phyloP scores from a whole-genome alignment of 129 eudicot species.

The Dittrichia graveolens region DNA sequence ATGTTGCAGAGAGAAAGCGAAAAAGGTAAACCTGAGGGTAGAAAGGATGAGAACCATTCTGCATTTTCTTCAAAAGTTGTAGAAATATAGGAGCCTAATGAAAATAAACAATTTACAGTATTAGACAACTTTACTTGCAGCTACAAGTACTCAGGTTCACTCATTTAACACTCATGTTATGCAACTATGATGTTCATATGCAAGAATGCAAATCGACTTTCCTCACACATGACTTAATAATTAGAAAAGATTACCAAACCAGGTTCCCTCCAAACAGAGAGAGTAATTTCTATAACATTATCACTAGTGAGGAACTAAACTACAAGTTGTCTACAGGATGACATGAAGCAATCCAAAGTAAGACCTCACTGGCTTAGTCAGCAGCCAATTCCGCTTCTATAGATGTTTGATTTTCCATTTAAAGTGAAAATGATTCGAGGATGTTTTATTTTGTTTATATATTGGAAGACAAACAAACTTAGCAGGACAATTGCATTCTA shows the following conservation, averaged over 20 bases:
- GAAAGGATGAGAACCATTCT: constrained; percentile 54
- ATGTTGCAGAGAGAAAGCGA: constrained; percentile 8
- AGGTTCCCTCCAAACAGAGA: neutral
- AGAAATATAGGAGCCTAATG: constrained; percentile 82
- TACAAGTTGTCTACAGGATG: neutral
- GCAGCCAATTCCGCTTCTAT: no score
- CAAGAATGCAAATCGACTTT: neutral
- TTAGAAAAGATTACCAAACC: neutral
- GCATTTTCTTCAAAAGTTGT: constrained; percentile 81
- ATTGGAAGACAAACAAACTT: neutral
- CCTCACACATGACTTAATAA: neutral
- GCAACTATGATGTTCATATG: neutral
- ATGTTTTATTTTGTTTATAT: neutral
- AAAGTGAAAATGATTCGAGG: neutral
- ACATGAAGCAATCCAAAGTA: neutral
- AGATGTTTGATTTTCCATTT: no score
- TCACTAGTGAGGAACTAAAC: neutral
- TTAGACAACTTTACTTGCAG: neutral
- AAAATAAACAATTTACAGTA: constrained; percentile 15
- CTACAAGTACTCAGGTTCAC: constrained; percentile 5
- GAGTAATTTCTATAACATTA: neutral
- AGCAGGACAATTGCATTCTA: neutral
- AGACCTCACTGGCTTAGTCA: no score
- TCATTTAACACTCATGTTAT: constrained; percentile 13
- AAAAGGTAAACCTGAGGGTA: constrained; percentile 96